Conservation (phyloP, 371 early-diverging fungal genomes). For the Blastocladiella emersonii region DNA sequence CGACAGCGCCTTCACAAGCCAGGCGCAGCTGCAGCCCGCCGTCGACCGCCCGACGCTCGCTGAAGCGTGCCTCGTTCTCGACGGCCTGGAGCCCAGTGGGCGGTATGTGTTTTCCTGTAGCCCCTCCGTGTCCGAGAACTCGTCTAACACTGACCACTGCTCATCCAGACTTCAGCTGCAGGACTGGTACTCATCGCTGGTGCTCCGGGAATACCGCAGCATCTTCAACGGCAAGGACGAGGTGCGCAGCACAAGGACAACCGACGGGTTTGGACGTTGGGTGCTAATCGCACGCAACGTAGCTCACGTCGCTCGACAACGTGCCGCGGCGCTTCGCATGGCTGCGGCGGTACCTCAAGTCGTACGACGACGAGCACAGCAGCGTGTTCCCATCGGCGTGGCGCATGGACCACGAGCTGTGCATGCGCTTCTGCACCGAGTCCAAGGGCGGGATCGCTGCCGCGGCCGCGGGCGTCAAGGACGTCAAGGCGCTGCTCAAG, state of each 20-base stretch:
- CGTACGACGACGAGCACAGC: conserved; percentile 70
- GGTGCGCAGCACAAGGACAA: conserved; percentile 20
- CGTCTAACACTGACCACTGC: conserved; percentile 7
- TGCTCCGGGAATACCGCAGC: conserved; percentile 65
- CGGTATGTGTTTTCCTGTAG: conserved; percentile 28
- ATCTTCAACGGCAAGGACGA: conserved; percentile 71
- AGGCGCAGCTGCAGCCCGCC: neutral
- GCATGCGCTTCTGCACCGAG: conserved; percentile 63
- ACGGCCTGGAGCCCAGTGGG: conserved; percentile 49
- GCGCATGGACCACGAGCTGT: conserved; percentile 57
- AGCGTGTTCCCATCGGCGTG: conserved; percentile 65
- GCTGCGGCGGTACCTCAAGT: conserved; percentile 70
- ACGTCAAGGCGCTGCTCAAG: conserved; percentile 53
- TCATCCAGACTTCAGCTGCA: conserved; percentile 34
- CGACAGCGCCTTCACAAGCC: conserved; percentile 33
- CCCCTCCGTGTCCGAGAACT: conserved; percentile 7
- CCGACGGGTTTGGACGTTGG: too few species aligned
- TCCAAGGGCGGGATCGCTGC: conserved; percentile 30
- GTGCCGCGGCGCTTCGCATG: conserved; percentile 84
- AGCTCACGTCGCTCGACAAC: conserved; percentile 68
- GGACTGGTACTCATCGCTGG: conserved; percentile 65
- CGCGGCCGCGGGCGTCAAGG: conserved; percentile 13
- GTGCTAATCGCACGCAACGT: too few species aligned
- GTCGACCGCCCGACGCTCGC: conserved; percentile 38
- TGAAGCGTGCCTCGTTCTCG: conserved; percentile 64